Evolutionary conservation across 805 yeast genomes (phyloP).

Genomic region (Schizosaccharomyces lindneri): DNA sequence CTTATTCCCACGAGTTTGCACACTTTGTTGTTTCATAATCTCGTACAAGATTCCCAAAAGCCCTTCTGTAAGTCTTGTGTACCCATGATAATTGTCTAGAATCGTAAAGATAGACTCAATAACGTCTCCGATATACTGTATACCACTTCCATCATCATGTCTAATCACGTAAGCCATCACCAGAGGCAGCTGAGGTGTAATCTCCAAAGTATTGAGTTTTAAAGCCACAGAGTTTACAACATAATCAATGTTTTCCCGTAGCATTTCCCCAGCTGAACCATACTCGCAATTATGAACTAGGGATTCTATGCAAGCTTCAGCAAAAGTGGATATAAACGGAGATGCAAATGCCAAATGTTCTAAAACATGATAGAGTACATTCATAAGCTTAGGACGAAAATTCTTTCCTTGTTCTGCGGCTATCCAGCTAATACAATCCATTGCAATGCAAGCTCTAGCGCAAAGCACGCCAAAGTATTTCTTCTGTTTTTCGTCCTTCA

Average conservation of each 20-base stretch:
- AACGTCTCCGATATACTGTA: constrained; percentile 47
- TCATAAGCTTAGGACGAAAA: constrained; percentile 36
- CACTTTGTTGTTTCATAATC: constrained; percentile 18
- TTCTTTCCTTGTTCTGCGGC: constrained; percentile 13
- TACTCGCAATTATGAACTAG: constrained; percentile 28
- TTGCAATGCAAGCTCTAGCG: constrained; percentile 4
- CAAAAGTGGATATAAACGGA: constrained; percentile 21
- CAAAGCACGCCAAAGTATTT: neutral
- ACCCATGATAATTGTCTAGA: constrained; percentile 68
- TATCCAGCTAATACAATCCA: constrained; percentile 10
- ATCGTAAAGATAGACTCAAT: constrained; percentile 49
- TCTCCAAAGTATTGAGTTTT: constrained; percentile 39
- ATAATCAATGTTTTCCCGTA: constrained; percentile 53
- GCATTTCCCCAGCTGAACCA: constrained; percentile 26
- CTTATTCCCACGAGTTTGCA: neutral
- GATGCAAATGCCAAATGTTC: constrained; percentile 41
- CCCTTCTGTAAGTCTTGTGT: constrained; percentile 42
- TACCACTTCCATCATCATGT: constrained; percentile 41
- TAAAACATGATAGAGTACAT: constrained; percentile 44
- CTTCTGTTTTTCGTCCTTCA: neutral
- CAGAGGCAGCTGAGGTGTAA: constrained; percentile 49
- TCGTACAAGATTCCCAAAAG: constrained; percentile 48
- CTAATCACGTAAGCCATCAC: constrained; percentile 44
- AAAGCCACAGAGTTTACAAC: constrained; percentile 55
- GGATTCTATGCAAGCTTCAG: constrained; percentile 27